A percentile compares a stretch with the other conserved stretches of the same genome.
Conservation (phyloP, 2,329 filamentous ascomycete genomes). For the Dothiorella sarmentorum region DNA sequence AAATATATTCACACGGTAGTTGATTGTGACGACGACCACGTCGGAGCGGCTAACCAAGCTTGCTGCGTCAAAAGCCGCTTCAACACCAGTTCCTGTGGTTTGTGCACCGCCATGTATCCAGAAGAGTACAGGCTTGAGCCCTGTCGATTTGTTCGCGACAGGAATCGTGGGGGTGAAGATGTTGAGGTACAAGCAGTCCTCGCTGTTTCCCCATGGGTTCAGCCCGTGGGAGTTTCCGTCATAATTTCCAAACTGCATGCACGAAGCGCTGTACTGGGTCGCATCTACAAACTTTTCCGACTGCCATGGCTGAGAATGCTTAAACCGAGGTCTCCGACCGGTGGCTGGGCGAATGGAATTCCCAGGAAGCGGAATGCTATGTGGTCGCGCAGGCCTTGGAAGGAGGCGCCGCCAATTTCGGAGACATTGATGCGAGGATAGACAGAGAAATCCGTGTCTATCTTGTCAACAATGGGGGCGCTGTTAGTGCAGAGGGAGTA, state of each 20-base stretch:
- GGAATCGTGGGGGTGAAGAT: constrained; percentile 29
- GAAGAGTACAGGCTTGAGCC: constrained; percentile 37
- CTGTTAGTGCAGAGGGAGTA: neutral
- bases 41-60: constrained; percentile 39
- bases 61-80: constrained; percentile 30
- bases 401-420: neutral
- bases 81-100: constrained; percentile 19
- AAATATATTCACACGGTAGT: constrained; percentile 73
- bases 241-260: constrained; percentile 37
- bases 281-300: constrained; percentile 38
- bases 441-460: neutral
- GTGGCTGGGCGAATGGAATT: constrained; percentile 16
- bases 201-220: constrained; percentile 1
- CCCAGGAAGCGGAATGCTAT: constrained; percentile 12
- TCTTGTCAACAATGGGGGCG: neutral
- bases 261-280: constrained; percentile 40
- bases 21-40: constrained; percentile 72
- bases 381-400: neutral
- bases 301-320: constrained; percentile 11
- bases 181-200: constrained; percentile 39
- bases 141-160: constrained; percentile 28
- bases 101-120: constrained; percentile 19
- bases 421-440: neutral
- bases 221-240: neutral
- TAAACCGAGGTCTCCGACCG: neutral